A percentile compares a stretch with the other conserved stretches of the same genome.
These are phyloP conservation scores for Candida dendrica DNA, from an alignment of 805 yeast genomes.

Conservation along the genomic window DNA sequence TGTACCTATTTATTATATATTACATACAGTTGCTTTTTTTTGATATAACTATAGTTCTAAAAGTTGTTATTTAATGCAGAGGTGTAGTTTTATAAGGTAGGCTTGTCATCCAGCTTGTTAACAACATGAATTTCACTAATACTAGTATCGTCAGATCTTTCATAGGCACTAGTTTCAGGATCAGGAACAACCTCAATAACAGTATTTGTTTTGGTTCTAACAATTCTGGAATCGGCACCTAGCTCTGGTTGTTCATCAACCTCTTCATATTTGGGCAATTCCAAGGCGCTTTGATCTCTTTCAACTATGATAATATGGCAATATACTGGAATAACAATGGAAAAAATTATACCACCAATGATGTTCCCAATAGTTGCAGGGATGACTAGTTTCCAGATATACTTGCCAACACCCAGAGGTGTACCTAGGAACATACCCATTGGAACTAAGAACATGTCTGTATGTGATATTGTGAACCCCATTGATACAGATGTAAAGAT, in stretches of 20 bases:
- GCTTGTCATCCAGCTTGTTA: neutral
- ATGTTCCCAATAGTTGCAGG: neutral
- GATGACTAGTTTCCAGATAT: neutral
- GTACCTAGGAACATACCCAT: neutral
- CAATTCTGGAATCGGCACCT: neutral
- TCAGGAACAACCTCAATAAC: no score
- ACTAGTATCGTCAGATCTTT: no score
- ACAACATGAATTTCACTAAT: no score
- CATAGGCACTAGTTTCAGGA: neutral
- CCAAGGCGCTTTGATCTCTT: neutral
- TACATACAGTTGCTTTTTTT: neutral
- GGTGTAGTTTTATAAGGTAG: no score
- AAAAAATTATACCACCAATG: neutral
- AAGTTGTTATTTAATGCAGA: no score
- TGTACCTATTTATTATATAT: neutral
- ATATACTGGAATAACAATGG: neutral
- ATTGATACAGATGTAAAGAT: neutral
- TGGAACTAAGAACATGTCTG: neutral
- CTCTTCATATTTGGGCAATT: neutral
- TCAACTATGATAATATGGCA: neutral
- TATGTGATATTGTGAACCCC: neutral
- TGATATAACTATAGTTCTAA: no score
- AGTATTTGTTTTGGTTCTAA: neutral
- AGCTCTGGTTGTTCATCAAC: neutral
- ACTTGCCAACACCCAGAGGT: neutral